Evolutionary conservation across 306 rosid genomes (phyloP).

Genomic region (Bauhinia variegata): DNA sequence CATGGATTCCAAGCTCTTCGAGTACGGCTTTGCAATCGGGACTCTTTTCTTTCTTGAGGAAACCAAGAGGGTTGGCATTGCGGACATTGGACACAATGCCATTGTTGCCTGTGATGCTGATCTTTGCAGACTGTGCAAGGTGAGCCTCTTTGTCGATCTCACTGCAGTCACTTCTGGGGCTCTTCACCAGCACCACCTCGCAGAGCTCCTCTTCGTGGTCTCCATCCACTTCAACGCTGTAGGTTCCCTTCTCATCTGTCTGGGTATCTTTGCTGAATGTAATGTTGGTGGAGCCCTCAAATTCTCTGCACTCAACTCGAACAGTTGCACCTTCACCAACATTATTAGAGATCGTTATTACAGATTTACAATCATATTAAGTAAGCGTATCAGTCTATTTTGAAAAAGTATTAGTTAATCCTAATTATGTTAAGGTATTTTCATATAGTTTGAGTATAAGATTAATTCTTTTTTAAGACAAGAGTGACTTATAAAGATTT

Average conservation of each 20-base stretch:
- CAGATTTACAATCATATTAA: too few relatives aligned
- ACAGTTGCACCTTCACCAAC: constrained; percentile 58
- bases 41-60: constrained; percentile 48
- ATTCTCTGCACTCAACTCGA: constrained; percentile 55
- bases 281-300: constrained; percentile 23
- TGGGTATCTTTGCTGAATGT: constrained; percentile 46
- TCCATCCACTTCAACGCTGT: constrained; percentile 54
- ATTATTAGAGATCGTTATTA: too few relatives aligned
- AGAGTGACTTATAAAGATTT: too few relatives aligned
- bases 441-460: too few relatives aligned
- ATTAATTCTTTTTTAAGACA: too few relatives aligned
- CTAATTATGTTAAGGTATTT: too few relatives aligned
- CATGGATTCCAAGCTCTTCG: constrained; percentile 59
- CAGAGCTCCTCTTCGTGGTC: constrained; percentile 80
- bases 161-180: constrained; percentile 48
- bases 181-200: constrained; percentile 47
- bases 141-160: constrained; percentile 36
- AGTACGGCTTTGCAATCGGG: constrained; percentile 50
- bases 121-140: constrained; percentile 45
- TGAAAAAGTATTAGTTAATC: too few relatives aligned
- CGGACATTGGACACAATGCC: constrained; percentile 58
- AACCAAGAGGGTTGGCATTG: constrained; percentile 76
- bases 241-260: constrained; percentile 49
- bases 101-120: constrained; percentile 63
- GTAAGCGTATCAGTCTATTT: too few relatives aligned